A percentile compares a stretch with the other conserved stretches of the same genome.
These are phyloP conservation scores for Aspergillus ruber DNA, from an alignment of 2,329 filamentous ascomycete genomes.

Conservation along the genomic window DNA sequence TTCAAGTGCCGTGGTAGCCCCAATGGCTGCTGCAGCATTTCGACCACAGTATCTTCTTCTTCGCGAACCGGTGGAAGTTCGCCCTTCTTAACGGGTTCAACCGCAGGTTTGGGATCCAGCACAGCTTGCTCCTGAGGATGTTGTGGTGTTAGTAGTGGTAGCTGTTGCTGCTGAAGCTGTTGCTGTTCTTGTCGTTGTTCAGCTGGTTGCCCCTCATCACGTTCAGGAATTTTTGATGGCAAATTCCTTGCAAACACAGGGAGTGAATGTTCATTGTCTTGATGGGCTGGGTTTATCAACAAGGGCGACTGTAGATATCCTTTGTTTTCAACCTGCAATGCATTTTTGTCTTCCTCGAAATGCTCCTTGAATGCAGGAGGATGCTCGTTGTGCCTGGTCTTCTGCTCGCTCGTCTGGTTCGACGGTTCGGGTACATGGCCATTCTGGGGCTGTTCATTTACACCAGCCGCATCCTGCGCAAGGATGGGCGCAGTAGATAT, in stretches of 20 bases:
- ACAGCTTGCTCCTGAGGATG: constrained; percentile 5
- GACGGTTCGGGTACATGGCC: constrained; percentile 1
- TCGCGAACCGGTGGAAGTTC: constrained; percentile 5
- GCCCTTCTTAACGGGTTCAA: constrained; percentile 3
- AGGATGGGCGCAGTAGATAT: constrained; percentile 20
- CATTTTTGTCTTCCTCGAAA: constrained; percentile 47
- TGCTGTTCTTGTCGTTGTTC: not conserved
- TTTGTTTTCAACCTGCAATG: constrained; percentile 36
- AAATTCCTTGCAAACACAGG: constrained; percentile 41
- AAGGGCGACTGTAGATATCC: constrained; percentile 38
- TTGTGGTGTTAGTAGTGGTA: not conserved
- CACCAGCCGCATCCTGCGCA: constrained; percentile 8
- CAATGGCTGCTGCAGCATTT: constrained; percentile 21
- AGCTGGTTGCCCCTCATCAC: constrained; percentile 5
- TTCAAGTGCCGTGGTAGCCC: constrained; percentile 42
- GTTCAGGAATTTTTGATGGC: constrained; percentile 28
- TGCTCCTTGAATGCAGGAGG: constrained; percentile 57
- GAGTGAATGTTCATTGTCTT: constrained; percentile 26
- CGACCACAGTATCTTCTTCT: constrained; percentile 26
- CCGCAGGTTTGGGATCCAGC: constrained; percentile 4
- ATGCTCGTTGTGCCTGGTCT: constrained; percentile 37
- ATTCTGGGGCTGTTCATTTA: constrained; percentile 11
- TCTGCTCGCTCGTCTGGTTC: constrained; percentile 13
- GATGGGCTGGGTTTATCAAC: constrained; percentile 23
- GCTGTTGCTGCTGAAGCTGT: not conserved